Evolutionary conservation across 2,329 filamentous ascomycete genomes (phyloP), one percentile per base, ranked within the genome.

Genomic region (Colletotrichum chrysophilum): DNA sequence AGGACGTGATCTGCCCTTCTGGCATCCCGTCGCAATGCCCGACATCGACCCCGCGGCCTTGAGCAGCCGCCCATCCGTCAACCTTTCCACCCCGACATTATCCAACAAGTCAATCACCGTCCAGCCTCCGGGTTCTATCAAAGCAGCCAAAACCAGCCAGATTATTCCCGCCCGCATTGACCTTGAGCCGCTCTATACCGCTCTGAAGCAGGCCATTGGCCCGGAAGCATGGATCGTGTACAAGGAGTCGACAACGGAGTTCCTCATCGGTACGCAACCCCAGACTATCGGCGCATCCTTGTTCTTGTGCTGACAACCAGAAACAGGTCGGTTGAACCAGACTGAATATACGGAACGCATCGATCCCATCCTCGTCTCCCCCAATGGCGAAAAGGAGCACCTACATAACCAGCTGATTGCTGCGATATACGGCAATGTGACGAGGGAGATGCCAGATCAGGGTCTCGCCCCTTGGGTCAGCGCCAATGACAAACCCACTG

Each of bases 391-490:
- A 76, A 91, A 87, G 78, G 88, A 90, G 73, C 92, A 93, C 80
- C 86, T 93, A 4, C 93, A 94, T 80, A 94, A 94, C 82, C 91
- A 93, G 83, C 89, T 94, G 67, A 86, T 94, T 77, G 88, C 91
- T 73, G 92, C 91, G 71, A 91, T 94, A 79, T 92, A 92, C 82
- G 91, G 89, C 80, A 94, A 94, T 88, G 90, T 93, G 76, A 93
- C 92, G 43, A 87, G 93, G 74, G 93, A 94, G 82, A 91, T 93
- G 87, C 92, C 93, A 74, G 92, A 94, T 78, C 88, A 88, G 81
- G 92, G 92, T 79, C 89, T 93, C 80, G 93, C 93, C 64, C 91
- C 91, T 76, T 94, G 92, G 92, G 93, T 94, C 82, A 93, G 92
- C 82, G 92, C 92, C 70, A 93, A 94, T 80, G 92, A 94, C 79